Conservation (phyloP, 495 filamentous ascomycete genomes). For the Haplographium delicatum region DNA sequence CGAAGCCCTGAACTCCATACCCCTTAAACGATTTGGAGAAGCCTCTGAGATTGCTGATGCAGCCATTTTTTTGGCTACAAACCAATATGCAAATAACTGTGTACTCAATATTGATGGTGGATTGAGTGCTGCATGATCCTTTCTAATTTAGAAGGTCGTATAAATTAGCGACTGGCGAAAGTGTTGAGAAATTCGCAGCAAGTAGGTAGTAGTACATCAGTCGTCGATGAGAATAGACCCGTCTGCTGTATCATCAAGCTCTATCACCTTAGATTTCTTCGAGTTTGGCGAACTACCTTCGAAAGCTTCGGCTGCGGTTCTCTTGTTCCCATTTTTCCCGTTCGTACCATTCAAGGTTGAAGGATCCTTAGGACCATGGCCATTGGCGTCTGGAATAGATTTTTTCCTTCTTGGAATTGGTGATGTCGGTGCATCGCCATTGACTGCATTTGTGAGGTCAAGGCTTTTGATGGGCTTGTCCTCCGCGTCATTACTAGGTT, state of each 20-base stretch:
- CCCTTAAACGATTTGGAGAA: constrained; percentile 63
- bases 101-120: constrained; percentile 84
- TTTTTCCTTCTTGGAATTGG: constrained; percentile 44
- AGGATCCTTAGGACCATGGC: constrained; percentile 5
- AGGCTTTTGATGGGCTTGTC: constrained; percentile 22
- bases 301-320: constrained; percentile 10
- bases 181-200: constrained; percentile 5
- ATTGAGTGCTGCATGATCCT: constrained; percentile 56
- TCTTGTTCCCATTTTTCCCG: constrained; percentile 9
- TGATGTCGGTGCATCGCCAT: constrained; percentile 13
- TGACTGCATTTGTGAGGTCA: neutral
- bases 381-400: constrained; percentile 26
- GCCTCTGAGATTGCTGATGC: constrained; percentile 74
- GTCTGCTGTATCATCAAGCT: constrained; percentile 52
- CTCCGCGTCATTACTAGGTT: constrained; percentile 8
- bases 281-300: constrained; percentile 16
- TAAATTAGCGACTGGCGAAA: neutral
- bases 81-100: constrained; percentile 78
- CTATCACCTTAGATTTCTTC: constrained; percentile 45
- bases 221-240: constrained; percentile 77
- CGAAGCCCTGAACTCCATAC: constrained; percentile 41
- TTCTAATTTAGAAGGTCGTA: neutral
- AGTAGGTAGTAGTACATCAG: constrained; percentile 33
- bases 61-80: constrained; percentile 69
- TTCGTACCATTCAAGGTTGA: neutral